Conservation (phyloP, 257 asterid species). For the Ehretia macrophylla region DNA sequence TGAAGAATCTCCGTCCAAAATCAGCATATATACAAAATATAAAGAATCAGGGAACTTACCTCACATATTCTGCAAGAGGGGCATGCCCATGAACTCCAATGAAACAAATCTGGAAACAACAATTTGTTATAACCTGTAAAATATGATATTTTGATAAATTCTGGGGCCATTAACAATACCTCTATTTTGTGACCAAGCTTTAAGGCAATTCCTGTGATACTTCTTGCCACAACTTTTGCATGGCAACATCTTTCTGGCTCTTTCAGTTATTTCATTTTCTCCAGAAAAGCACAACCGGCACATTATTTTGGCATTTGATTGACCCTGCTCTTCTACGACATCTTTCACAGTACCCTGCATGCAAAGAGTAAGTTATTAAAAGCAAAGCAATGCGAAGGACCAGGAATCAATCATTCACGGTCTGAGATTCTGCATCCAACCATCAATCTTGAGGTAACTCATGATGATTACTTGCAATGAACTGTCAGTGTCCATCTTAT, state of each 20-base stretch:
- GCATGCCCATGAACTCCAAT: slow-evolving; percentile 98
- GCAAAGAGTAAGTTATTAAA: too few species aligned
- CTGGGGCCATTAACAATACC: slow-evolving; percentile 33
- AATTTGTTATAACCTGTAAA: not conserved
- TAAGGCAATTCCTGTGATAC: slow-evolving; percentile 84
- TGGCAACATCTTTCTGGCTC: slow-evolving; percentile 81
- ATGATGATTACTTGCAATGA: too few species aligned
- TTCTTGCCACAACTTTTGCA: slow-evolving; percentile 87
- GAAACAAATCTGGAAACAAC: slow-evolving; percentile 69
- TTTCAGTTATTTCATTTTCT: slow-evolving; percentile 81
- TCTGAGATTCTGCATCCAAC: too few species aligned
- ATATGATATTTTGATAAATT: slow-evolving; percentile 17
- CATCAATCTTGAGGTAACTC: too few species aligned
- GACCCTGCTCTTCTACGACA: slow-evolving; percentile 62
- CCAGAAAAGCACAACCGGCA: slow-evolving; percentile 90
- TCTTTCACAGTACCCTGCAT: slow-evolving; percentile 50
- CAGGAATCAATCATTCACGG: too few species aligned
- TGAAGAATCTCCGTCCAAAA: too few species aligned
- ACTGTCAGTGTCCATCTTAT: too few species aligned
- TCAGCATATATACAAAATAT: too few species aligned
- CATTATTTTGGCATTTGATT: slow-evolving; percentile 63
- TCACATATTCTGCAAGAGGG: slow-evolving; percentile 93
- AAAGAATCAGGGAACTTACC: slow-evolving; percentile 37
- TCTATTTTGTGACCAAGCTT: slow-evolving; percentile 87
- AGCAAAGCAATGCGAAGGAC: too few species aligned